Evolutionary conservation across 805 yeast genomes (phyloP).

Genomic region (Wickerhamomyces alni): DNA sequence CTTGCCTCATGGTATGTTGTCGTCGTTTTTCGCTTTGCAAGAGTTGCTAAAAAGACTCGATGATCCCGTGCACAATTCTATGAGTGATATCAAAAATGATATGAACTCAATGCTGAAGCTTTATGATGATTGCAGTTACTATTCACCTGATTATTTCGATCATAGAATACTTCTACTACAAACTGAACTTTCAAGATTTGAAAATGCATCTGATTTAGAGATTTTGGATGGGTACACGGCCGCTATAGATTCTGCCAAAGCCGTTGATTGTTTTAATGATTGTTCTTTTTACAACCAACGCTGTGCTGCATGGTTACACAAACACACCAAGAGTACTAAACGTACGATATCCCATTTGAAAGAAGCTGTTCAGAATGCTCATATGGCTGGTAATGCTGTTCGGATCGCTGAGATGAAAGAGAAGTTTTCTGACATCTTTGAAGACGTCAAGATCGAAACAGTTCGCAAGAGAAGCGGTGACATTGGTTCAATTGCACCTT

Average conservation of each 20-base stretch:
- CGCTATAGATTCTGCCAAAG: constrained; percentile 34
- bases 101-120: constrained; percentile 20
- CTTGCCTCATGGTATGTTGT: constrained; percentile 9
- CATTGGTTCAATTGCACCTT: constrained; percentile 11
- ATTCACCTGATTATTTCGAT: constrained; percentile 32
- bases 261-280: constrained; percentile 29
- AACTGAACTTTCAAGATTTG: constrained; percentile 26
- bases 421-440: constrained; percentile 25
- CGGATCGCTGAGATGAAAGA: constrained; percentile 23
- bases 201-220: constrained; percentile 27
- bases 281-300: constrained; percentile 34
- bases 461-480: constrained; percentile 20
- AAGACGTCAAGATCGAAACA: constrained; percentile 19
- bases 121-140: constrained; percentile 29
- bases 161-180: constrained; percentile 30
- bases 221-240: constrained; percentile 39
- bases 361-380: constrained; percentile 31
- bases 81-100: constrained; percentile 17
- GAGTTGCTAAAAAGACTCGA: constrained; percentile 8
- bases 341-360: constrained; percentile 32
- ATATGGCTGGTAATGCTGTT: constrained; percentile 23
- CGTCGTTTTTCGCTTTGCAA: background rate
- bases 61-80: constrained; percentile 16
- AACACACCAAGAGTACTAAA: constrained; percentile 16
- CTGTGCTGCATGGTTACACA: constrained; percentile 33